Base-by-base conservation (phyloP, 228 moss, liverwort and hornwort genomes). In the Sphagnum fallax region DNA sequence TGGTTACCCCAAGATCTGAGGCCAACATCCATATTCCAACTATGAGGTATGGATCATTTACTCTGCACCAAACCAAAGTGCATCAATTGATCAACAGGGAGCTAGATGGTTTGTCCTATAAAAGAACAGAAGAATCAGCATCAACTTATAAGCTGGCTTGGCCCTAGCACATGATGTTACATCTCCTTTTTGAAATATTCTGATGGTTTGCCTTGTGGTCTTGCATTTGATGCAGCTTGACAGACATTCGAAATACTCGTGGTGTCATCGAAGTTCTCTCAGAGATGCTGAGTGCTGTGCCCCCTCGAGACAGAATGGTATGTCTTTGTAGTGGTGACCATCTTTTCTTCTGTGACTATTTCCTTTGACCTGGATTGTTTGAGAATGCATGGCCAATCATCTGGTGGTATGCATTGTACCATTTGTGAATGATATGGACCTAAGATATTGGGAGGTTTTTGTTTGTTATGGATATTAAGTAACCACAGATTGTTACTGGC, bases 201-300 rank as follows among this genome's bases (percentile, higher is more conserved):
- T 48, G 6, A 58, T 14, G 50, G 58, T 48, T 6, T 16, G 6
- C 32, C 32, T 32, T 2, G n/a, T 48, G 59, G 10, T 73, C 60
- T 66, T 69, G 55, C 50, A 61, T 77, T 67, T 64, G 51, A 65
- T 55, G 55, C 78, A 85, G 85, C 72, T 77, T 85, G 72, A 55
- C 76, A 74, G 85, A 85, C 62, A 75, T 85, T 52, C 74, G 82
- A n/a, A 59, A 71, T 51, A 71, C 85, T 60, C 75, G 71, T 53
- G 74, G 85, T 75, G 76, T 73, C 66, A 63, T 77, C 47, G 85
- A 85, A 63, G 79, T 85, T 65, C 70, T 85, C 4, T 76, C 78
- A 14, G 85, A 85, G 48, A 85, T 85, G 85, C 68, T 85, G 70
- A 85, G 77, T 72, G 85, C 85, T 62, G 63, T 85, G 2, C 75